Evolutionary conservation across 192 early-diverging fungal species (phyloP).

Genomic region (Pilobolus umbonatus): DNA sequence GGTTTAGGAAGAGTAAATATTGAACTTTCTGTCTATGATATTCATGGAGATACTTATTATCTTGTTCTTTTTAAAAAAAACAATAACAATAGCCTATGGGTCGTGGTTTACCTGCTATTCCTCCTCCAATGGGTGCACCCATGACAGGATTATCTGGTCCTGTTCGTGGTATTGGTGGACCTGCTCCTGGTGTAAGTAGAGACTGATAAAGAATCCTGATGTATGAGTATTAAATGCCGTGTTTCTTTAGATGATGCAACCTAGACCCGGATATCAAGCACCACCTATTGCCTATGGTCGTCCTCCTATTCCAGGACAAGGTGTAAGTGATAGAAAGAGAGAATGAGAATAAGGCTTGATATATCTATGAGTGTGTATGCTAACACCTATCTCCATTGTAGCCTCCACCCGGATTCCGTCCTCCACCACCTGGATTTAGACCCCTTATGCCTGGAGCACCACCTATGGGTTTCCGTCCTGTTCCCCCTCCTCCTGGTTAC

Average conservation of each 20-base stretch:
- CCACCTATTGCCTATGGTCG: constrained; percentile 75
- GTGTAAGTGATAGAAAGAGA: constrained; percentile 30
- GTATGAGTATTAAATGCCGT: neutral
- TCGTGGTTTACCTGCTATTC: constrained; percentile 47
- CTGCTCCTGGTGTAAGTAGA: constrained; percentile 58
- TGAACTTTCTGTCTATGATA: neutral
- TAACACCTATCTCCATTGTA: constrained; percentile 50
- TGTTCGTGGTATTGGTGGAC: constrained; percentile 94
- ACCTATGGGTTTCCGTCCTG: constrained; percentile 59
- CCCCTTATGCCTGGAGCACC: constrained; percentile 50
- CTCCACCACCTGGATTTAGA: constrained; percentile 54
- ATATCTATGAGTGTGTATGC: neutral
- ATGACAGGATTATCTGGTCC: constrained; percentile 76
- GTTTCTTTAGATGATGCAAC: constrained; percentile 69
- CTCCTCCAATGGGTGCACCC: constrained; percentile 36
- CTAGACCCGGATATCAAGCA: constrained; percentile 63
- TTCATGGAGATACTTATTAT: neutral
- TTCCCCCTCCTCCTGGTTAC: constrained; percentile 48
- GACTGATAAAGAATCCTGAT: neutral
- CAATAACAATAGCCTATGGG: constrained; percentile 62
- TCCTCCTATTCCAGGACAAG: constrained; percentile 58
- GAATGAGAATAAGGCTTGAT: neutral
- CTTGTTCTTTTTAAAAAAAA: neutral
- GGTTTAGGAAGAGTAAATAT: constrained; percentile 57
- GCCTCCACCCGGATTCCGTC: constrained; percentile 58